A percentile compares a stretch with the other conserved stretches of the same genome.
These are phyloP conservation scores for Hypoxylon trugodes DNA, from an alignment of 495 filamentous ascomycete genomes.

Conservation along the genomic window DNA sequence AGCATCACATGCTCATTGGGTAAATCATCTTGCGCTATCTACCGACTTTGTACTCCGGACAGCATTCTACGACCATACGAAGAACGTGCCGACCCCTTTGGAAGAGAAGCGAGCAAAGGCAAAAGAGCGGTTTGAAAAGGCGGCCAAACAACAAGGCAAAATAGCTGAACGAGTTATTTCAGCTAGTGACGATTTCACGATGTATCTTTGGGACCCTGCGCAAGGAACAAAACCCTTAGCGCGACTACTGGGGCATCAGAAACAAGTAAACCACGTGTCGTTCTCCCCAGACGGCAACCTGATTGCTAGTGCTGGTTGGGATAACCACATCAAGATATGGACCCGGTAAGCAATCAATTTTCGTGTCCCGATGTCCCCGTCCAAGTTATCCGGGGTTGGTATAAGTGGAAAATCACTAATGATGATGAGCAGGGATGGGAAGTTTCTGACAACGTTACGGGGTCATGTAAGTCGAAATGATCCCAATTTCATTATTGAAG, in stretches of 20 bases:
- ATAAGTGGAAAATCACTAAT: constrained; percentile 16
- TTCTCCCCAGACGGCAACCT: constrained; percentile 89
- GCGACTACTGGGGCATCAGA: constrained; percentile 92
- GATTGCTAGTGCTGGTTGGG: constrained; percentile 89
- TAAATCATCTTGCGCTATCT: constrained; percentile 95
- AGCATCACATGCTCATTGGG: constrained; percentile 87
- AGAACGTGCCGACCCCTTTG: constrained; percentile 67
- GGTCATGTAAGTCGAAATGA: constrained; percentile 69
- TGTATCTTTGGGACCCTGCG: constrained; percentile 93
- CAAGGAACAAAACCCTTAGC: constrained; percentile 82
- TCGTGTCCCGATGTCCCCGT: neutral
- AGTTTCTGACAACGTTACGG: constrained; percentile 84
- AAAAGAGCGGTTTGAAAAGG: constrained; percentile 84
- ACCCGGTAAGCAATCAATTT: constrained; percentile 61
- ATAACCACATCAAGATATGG: constrained; percentile 94
- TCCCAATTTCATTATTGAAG: neutral
- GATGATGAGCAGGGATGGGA: constrained; percentile 60
- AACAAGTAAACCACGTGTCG: constrained; percentile 93
- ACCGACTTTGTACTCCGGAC: constrained; percentile 92
- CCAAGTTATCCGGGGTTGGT: neutral
- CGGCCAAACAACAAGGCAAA: constrained; percentile 79
- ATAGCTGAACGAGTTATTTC: constrained; percentile 88
- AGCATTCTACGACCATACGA: constrained; percentile 84
- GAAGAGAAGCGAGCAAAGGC: constrained; percentile 80
- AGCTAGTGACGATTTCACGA: constrained; percentile 94